Base-by-base conservation (phyloP, 768 basidiomycete genomes). In the Exidia glandulosa region DNA sequence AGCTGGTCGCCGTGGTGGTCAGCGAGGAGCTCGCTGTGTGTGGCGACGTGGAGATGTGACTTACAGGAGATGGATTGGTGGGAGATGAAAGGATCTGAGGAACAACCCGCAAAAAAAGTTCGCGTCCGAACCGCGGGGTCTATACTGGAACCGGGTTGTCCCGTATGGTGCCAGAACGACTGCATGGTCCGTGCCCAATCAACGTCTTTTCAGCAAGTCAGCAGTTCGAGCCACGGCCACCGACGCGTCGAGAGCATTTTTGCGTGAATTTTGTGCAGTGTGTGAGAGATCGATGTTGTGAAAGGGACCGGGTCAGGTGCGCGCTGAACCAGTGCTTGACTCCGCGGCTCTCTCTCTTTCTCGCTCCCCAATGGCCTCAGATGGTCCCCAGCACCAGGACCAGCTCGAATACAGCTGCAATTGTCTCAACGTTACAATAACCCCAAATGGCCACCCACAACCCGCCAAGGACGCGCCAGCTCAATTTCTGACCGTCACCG, bases 401-500 rank as follows among this genome's bases (percentile, higher is more conserved):
- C 50, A 27, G 50, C 50, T 29, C 16, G 50, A 59, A 25, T 62
- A 59, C 61, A 41, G 33, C 31, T 62, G 61, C 59, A 48, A 41
- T 34, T 62, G 61, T 32, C 61, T 33, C 27, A 62, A 62, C 54
- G 56, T 62, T 31, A 47, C 58, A 41, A 59, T 62, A 1, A 59
- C 36, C 14, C 54, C 58, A 3, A 30, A 30, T 7, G 34, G 29
- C 59, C 34, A 32, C 16, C 56, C 36, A 31, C 19, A 45, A 14
- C 37, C 34, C 9, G 27, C 58, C n/a, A 10, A 30, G 7, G n/a
- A 47, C 32, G 56, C 34, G 19, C 25, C 30, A 70, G 76, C 63
- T 57, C 68, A 66, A 74, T 78, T 50, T 87, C 81, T 70, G 68
- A 68, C 23, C 76, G 75, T 86, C 36, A 82, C 81, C 68, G 84